phyloP scores from a whole-genome alignment of 495 filamentous ascomycete species.

The Cercophora scortea region DNA sequence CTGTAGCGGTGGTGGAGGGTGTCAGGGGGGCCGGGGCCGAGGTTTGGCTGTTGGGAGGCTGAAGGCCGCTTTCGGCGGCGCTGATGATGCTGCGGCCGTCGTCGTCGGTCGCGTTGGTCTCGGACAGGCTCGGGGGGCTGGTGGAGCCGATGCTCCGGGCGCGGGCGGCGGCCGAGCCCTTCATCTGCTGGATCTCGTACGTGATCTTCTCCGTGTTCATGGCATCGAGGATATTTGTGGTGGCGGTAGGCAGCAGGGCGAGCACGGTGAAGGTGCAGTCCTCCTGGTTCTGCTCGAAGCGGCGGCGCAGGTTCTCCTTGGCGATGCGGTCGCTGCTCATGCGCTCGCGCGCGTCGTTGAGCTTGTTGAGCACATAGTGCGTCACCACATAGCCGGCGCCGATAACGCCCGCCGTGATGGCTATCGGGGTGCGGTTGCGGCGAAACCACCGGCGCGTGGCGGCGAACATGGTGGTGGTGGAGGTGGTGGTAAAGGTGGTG shows the following conservation, averaged over 20 bases:
- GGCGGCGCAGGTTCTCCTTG: slow-evolving; percentile 86
- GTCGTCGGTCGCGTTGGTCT: slow-evolving; percentile 54
- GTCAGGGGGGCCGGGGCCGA: slow-evolving; percentile 36
- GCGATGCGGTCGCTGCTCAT: slow-evolving; percentile 94
- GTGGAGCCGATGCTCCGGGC: slow-evolving; percentile 53
- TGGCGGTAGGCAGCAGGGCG: slow-evolving; percentile 85
- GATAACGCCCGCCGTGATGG: slow-evolving; percentile 76
- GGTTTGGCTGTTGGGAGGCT: slow-evolving; percentile 70
- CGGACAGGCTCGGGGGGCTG: slow-evolving; percentile 62
- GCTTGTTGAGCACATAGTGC: slow-evolving; percentile 84
- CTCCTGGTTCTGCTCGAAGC: slow-evolving; percentile 97
- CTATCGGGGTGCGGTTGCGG: slow-evolving; percentile 84
- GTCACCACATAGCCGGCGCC: slow-evolving; percentile 88
- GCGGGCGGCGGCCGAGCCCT: slow-evolving; percentile 60
- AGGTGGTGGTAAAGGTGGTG: too few relatives aligned
- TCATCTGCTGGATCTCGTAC: slow-evolving; percentile 88
- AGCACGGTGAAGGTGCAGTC: slow-evolving; percentile 98
- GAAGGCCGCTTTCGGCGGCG: slow-evolving; percentile 60
- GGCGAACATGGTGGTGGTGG: slow-evolving; percentile 56
- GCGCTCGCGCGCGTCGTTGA: slow-evolving; percentile 85
- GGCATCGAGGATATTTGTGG: slow-evolving; percentile 77
- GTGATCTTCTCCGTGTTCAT: slow-evolving; percentile 85
- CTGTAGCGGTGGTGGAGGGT: slow-evolving; percentile 10
- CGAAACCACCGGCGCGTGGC: slow-evolving; percentile 80
- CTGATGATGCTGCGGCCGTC: slow-evolving; percentile 71